A percentile compares a stretch with the other conserved stretches of the same genome.
Conservation (phyloP, 495 filamentous ascomycete species). For the Lasiosphaeriaceae sp. region DNA sequence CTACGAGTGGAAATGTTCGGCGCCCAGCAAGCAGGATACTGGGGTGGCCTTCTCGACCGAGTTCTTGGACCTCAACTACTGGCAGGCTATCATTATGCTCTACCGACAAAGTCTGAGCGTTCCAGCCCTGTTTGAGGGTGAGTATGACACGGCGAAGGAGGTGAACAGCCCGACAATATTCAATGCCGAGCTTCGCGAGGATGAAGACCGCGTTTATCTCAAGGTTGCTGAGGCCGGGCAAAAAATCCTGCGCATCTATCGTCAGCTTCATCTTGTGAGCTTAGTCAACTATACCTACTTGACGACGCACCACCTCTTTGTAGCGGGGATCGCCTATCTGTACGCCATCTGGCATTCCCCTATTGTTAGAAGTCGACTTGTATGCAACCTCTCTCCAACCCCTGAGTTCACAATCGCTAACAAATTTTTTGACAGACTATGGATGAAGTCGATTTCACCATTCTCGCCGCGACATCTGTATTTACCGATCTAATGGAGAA, state of each 20-base stretch:
- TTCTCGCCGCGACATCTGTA: conserved; percentile 78
- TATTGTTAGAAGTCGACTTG: conserved; percentile 75
- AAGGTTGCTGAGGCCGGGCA: conserved; percentile 94
- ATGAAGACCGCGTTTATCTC: conserved; percentile 86
- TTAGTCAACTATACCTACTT: conserved; percentile 95
- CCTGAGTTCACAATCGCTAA: conserved; percentile 24
- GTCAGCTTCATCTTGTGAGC: conserved; percentile 80
- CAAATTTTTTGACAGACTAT: conserved; percentile 55
- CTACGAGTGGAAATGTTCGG: conserved; percentile 80
- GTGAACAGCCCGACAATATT: conserved; percentile 45
- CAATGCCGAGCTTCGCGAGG: conserved; percentile 60
- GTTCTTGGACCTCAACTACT: conserved; percentile 92
- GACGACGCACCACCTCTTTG: conserved; percentile 96
- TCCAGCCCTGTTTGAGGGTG: conserved; percentile 76
- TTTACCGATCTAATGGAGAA: conserved; percentile 42
- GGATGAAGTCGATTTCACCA: conserved; percentile 94
- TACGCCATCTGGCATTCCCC: conserved; percentile 98
- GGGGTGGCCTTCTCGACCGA: conserved; percentile 83
- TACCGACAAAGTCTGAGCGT: conserved; percentile 89
- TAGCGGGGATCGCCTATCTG: conserved; percentile 94
- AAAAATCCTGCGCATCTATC: conserved; percentile 84
- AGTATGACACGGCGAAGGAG: conserved; percentile 63
- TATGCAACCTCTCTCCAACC: conserved; percentile 40
- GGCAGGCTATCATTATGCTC: conserved; percentile 96
- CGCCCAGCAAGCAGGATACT: conserved; percentile 70